A percentile compares a stretch with the other conserved stretches of the same genome.
phyloP scores from a whole-genome alignment of 2,329 filamentous ascomycete genomes.

The Xylaria arbuscula region DNA sequence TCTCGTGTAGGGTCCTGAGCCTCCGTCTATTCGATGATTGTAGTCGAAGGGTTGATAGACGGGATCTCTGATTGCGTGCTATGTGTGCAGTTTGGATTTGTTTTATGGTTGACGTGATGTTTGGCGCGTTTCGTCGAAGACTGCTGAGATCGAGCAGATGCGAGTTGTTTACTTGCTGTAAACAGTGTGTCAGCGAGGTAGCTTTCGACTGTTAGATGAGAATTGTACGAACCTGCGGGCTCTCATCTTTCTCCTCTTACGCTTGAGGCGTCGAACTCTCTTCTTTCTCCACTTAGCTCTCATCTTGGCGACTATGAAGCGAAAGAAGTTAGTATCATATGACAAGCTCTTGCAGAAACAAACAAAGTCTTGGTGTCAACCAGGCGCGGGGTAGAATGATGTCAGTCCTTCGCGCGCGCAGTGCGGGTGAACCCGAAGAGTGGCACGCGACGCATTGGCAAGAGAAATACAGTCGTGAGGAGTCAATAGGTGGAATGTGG shows the following conservation, averaged over 20 bases:
- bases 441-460: neutral
- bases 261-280: slow-evolving; percentile 98
- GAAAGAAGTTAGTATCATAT: slow-evolving; percentile 36
- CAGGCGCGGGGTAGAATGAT: slow-evolving; percentile 27
- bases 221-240: slow-evolving; percentile 83
- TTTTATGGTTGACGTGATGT: slow-evolving; percentile 52
- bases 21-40: slow-evolving; percentile 21
- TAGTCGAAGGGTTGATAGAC: slow-evolving; percentile 12
- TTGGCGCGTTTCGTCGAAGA: slow-evolving; percentile 47
- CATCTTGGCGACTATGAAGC: slow-evolving; percentile 63
- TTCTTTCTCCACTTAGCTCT: slow-evolving; percentile 99
- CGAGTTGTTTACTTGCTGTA: slow-evolving; percentile 58
- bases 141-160: slow-evolving; percentile 55
- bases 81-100: slow-evolving; percentile 48
- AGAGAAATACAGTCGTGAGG: neutral
- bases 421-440: neutral
- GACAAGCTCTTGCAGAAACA: neutral
- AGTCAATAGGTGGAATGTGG: neutral
- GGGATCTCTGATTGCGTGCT: slow-evolving; percentile 42
- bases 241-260: slow-evolving; percentile 99
- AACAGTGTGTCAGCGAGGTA: slow-evolving; percentile 12
- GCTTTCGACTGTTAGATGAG: neutral
- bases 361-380: slow-evolving; percentile 20
- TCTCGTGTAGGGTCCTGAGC: slow-evolving; percentile 15
- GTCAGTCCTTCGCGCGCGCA: slow-evolving; percentile 12